Evolutionary conservation across 1,284 basidiomycete species (phyloP), one percentile per base, ranked within the genome.

Genomic region (Mycosarcoma maydis): DNA sequence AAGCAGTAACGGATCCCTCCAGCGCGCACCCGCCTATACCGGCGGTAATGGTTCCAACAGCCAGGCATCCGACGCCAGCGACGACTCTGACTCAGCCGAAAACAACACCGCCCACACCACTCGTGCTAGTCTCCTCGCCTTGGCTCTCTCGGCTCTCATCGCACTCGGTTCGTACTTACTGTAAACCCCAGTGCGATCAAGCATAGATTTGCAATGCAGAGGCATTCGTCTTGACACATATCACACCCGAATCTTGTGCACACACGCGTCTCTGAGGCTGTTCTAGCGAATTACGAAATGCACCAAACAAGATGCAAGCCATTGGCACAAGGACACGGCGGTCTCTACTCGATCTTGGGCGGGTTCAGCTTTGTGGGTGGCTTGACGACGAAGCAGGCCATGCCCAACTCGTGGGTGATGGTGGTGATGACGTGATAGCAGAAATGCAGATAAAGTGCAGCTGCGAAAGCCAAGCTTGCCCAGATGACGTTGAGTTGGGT

Each of bases 401-500:
- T 71, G 16, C 61, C 69, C 40, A 70, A 53, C 51, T 79, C 77
- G 11, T 49, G 26, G 11, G 77, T 80, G 48, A 80, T 80, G 3
- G 77, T 73, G 10, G 66, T 72, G 37, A 80, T 70, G 26, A 80
- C 77, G 30, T 80, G 68, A 34, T 69, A 60, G 30, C 73, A 74
- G 82, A 95, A 96, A 50, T 91, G 87, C 14, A 86, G 86, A 76
- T 96, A 95, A 48, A 88, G 85, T 64, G 89, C 65, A 52, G 90
- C 82, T 4, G 92, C 90, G 29, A 91, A 73, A 0, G 82, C 83
- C 20, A 92, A 84, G 2, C 90, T 90, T 16, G 87, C 78, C 84
- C 88, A 88, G 49, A 94, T 87, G 67, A 90, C 88, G 17, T 88
- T 77, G 19, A 87, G 86, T 19, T 88, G 88, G 48, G 86, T 85